These are phyloP conservation scores for Flagelloscypha sp. DNA, from an alignment of 768 basidiomycete genomes.

Conservation along the genomic window DNA sequence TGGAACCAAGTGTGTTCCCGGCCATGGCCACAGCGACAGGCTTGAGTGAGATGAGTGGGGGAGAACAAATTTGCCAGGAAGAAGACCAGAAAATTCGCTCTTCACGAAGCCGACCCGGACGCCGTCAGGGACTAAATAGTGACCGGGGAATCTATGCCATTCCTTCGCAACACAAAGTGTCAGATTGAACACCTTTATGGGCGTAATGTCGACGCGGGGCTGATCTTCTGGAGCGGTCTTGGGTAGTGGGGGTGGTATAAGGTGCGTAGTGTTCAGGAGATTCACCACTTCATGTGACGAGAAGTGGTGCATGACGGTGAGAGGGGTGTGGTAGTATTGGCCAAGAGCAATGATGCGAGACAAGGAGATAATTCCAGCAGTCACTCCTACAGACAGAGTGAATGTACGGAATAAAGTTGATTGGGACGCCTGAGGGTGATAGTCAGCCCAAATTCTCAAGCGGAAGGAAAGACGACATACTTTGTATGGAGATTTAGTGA, in stretches of 20 bases:
- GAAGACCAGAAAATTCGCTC: constrained; percentile 82
- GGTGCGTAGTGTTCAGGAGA: constrained; percentile 64
- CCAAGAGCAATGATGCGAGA: constrained; percentile 76
- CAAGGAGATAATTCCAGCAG: constrained; percentile 61
- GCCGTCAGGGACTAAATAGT: constrained; percentile 79
- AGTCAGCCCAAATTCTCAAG: not conserved
- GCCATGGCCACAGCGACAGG: constrained; percentile 47
- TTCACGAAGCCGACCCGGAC: constrained; percentile 83
- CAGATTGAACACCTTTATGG: constrained; percentile 61
- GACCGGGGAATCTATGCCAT: constrained; percentile 92
- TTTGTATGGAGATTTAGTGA: constrained; percentile 79
- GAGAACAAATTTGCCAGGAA: constrained; percentile 74
- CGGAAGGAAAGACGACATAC: constrained; percentile 34
- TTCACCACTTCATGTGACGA: constrained; percentile 75
- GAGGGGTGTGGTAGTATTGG: constrained; percentile 87
- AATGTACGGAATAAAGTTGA: constrained; percentile 67
- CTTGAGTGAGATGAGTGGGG: too few relatives aligned
- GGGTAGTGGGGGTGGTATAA: constrained; percentile 42
- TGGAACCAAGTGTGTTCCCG: constrained; percentile 56
- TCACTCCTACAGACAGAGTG: constrained; percentile 62
- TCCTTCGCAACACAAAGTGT: constrained; percentile 87
- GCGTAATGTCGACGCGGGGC: constrained; percentile 54
- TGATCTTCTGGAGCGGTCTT: constrained; percentile 26
- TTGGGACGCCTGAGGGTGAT: constrained; percentile 56
- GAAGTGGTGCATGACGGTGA: constrained; percentile 61